Base-by-base conservation (phyloP, 305 asterid species). In the Fraxinus dipetala region DNA sequence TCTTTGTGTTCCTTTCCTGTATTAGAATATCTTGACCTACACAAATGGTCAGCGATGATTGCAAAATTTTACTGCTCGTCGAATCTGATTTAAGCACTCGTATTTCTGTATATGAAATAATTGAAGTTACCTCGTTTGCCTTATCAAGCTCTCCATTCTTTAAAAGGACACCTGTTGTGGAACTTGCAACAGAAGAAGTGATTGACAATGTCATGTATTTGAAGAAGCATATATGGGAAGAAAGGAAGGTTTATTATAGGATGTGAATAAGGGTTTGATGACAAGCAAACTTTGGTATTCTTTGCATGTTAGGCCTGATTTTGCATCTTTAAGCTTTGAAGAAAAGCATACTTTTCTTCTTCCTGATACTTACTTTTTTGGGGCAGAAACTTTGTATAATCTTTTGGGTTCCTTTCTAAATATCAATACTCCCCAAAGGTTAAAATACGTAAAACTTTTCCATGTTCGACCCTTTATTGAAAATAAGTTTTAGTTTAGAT, bases 311-410 rank as follows among this genome's bases (percentile, higher is more conserved):
- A 87, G 81, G 79, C 78, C 78, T 84, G 88, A 72, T 87, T 91
- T 93, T 87, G 94, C 84, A 91, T 89, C 92, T 86, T 78, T 81
- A 56, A 69, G 82, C 83, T 81, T 81, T 82, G 83, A 82, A 48
- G 78, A 70, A 81, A 90, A 86, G 43, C 89, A 90, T 90, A 83
- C 93, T 85, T 90, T 87, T 87, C 94, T 89, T 90, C 83, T 81
- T 78, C 81, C 79, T 69, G 75, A 69, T 35, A 67, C 18, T 24
- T 7, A 28, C 35, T 67, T 67, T 67, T 28, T 1, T 28, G n/a
- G 63, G 20, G 36, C 75, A 13, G 38, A 30, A 10, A 69, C 20
- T 67, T 67, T 67, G 74, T 30, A 67, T 14, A 4, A 10, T 28
- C 40, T 69, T 69, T 69, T 30, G 8, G 75, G 36, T 34, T 69